These are phyloP conservation scores for Glycine latifolia DNA, from an alignment of 306 rosid genomes.

Conservation along the genomic window DNA sequence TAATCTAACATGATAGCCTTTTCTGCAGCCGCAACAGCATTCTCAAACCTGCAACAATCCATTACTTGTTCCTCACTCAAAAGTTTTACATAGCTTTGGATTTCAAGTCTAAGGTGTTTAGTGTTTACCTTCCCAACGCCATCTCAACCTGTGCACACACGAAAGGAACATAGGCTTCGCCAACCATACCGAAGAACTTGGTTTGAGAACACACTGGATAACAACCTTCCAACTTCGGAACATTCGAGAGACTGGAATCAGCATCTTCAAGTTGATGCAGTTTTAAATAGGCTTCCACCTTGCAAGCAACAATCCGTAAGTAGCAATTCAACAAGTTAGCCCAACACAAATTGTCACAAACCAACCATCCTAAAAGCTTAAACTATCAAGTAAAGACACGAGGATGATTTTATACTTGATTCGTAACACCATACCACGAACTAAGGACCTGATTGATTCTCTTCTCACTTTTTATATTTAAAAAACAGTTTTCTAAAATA, in stretches of 20 bases:
- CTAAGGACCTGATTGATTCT: neutral
- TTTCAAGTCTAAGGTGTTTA: slow-evolving; percentile 6
- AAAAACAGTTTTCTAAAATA: too few relatives aligned
- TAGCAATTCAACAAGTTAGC: slow-evolving; percentile 39
- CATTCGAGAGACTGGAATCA: slow-evolving; percentile 59
- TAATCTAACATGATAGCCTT: slow-evolving; percentile 68
- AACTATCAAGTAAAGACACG: neutral
- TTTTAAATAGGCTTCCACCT: slow-evolving; percentile 80
- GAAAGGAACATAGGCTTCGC: slow-evolving; percentile 76
- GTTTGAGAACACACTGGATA: slow-evolving; percentile 60
- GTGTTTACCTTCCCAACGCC: slow-evolving; percentile 90
- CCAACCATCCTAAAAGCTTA: neutral
- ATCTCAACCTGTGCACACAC: slow-evolving; percentile 81
- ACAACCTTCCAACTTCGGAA: slow-evolving; percentile 69
- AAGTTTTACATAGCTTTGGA: slow-evolving; percentile 2
- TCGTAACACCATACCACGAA: neutral
- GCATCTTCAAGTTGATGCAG: slow-evolving; percentile 85
- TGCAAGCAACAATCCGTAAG: slow-evolving; percentile 77
- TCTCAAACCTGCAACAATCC: slow-evolving; percentile 81
- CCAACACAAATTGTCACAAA: neutral
- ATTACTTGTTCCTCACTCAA: slow-evolving; percentile 48
- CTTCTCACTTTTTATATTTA: neutral
- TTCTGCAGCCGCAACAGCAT: slow-evolving; percentile 73
- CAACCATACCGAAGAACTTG: slow-evolving; percentile 77
- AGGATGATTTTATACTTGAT: neutral